Base-by-base conservation (phyloP, 2,329 filamentous ascomycete genomes). In the Phoma herbarum region DNA sequence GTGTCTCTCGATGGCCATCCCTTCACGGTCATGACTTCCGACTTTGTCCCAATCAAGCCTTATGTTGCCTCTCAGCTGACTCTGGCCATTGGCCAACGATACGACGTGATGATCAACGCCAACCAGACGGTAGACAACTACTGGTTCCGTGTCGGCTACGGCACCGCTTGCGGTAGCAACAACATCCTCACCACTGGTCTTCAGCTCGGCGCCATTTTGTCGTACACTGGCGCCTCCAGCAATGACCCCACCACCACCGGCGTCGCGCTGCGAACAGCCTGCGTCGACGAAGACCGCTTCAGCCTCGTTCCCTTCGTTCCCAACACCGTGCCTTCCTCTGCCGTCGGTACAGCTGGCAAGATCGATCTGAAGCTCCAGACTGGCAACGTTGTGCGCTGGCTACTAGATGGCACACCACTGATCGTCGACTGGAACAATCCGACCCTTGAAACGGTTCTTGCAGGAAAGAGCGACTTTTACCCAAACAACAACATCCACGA, bases 51-150 rank as follows among this genome's bases (percentile, higher is more conserved):
- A 0, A 75, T 82, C 59, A 71, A 75, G 52, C 70, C 78, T 1
- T 80, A 74, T 54, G 64, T 63, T 7, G 72, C 78, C 3, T 58
- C 74, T 23, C 72, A 75, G 35, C 28, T 80, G 3, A 72, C 70
- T 14, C 70, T 79, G 18, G 67, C 68, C 28, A 71, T 75, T 14
- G 69, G 74, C 18, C 80, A 82, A 61, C 76, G 80, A 4, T 81
- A 82, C 73, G 80, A 82, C 48, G 79, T 82, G 7, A 69, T 82
- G 54, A 76, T 82, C 67, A 76, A 68, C 20, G 78, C 80, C 41
- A 80, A 81, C 58, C 79, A 81, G 61, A 73, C 78, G 3, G 66
- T 70, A 2, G 78, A 72, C 33, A 81, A 77, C 60, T 82, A 81
- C 65, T 82, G 80, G 80, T 79, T 82, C 66, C 74, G 80, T 4